Conservation (phyloP, 1,284 basidiomycete species). For the Ganoderma sinense region DNA sequence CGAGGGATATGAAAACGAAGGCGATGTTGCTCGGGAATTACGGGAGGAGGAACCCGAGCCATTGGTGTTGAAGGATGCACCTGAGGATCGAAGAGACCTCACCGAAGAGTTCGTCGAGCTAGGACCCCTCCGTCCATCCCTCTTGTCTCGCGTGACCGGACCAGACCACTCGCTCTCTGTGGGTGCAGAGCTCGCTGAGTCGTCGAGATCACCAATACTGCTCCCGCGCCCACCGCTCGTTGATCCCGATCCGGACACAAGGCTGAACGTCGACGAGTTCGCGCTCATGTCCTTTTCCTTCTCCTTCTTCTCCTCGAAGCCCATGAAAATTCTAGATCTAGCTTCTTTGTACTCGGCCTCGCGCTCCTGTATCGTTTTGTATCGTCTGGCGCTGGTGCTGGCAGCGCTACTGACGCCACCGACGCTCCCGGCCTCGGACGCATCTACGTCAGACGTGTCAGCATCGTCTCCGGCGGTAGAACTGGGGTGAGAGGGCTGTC, state of each 20-base stretch:
- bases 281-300: conserved; percentile 80
- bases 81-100: conserved; percentile 61
- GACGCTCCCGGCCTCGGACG: conserved; percentile 79
- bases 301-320: conserved; percentile 75
- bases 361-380: conserved; percentile 79
- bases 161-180: conserved; percentile 85
- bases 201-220: conserved; percentile 68
- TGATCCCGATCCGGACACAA: conserved; percentile 70
- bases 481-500: conserved; percentile 62
- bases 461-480: conserved; percentile 76
- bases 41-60: conserved; percentile 69
- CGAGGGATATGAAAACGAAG: conserved; percentile 74
- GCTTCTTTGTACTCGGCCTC: conserved; percentile 86
- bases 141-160: conserved; percentile 61
- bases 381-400: conserved; percentile 65
- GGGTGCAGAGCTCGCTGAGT: conserved; percentile 69
- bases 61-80: conserved; percentile 56
- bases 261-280: conserved; percentile 75
- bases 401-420: conserved; percentile 71
- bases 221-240: conserved; percentile 64
- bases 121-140: conserved; percentile 49
- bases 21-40: conserved; percentile 75
- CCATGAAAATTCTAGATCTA: conserved; percentile 83
- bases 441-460: conserved; percentile 78
- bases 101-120: conserved; percentile 61